These are phyloP conservation scores for Astraeus odoratus DNA, from an alignment of 768 basidiomycete species.

Conservation along the genomic window DNA sequence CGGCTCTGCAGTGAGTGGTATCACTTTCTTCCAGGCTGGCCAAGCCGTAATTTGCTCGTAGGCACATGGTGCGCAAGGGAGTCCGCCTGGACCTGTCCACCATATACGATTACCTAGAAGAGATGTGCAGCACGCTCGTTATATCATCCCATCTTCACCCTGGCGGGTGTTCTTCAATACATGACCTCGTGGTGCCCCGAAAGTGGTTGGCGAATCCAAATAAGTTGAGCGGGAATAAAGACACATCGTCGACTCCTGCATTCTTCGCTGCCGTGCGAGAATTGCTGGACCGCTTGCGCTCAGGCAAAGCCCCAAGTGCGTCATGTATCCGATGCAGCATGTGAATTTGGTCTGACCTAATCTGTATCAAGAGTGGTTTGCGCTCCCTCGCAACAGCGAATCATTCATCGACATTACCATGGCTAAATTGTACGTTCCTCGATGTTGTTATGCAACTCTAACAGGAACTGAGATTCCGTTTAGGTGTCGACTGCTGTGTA, in stretches of 20 bases:
- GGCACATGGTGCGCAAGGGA: constrained; percentile 35
- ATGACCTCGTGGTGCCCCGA: constrained; percentile 46
- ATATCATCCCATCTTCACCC: constrained; percentile 23
- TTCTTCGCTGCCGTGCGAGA: background rate
- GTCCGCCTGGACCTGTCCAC: constrained; percentile 39
- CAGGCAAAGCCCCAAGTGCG: background rate
- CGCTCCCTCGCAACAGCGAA: background rate
- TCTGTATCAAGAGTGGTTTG: background rate
- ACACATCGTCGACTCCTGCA: background rate
- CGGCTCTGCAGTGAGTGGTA: background rate
- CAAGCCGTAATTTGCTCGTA: no score
- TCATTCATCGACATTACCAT: background rate
- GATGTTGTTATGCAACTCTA: background rate
- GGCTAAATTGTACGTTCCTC: background rate
- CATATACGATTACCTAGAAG: constrained; percentile 49
- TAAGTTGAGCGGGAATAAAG: constrained; percentile 11
- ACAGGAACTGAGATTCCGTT: background rate
- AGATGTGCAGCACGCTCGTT: constrained; percentile 36
- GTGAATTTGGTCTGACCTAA: background rate
- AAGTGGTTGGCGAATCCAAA: constrained; percentile 37
- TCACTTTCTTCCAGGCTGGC: no score
- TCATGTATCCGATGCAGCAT: background rate
- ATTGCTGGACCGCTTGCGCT: background rate
- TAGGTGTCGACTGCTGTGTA: background rate
- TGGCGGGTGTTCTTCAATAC: constrained; percentile 16